Evolutionary conservation across 306 rosid species (phyloP), one percentile per base, ranked within the genome.

Genomic region (Trifolium subterraneum): DNA sequence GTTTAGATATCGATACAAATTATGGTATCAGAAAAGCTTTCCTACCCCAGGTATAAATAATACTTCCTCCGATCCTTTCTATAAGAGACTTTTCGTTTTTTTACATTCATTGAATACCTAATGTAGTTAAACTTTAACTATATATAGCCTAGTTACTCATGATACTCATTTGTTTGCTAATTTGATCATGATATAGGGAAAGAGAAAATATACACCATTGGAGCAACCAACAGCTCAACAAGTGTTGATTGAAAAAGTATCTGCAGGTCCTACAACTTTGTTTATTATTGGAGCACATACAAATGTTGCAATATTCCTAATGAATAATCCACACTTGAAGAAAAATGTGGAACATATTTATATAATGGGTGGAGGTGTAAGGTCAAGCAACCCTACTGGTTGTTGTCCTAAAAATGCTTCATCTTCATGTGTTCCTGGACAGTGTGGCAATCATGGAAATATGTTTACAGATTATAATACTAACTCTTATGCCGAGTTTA

Each of bases 351-450:
- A 90, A 77, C 99, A 88, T 79, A 85, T 94, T 29, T 94, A 86
- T 67, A 83, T 87, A 25, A 92, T 94, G 99, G 99, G 97, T 25
- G 99, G 99, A 0, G 96, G 95, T 59, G 92, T 94, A 68, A 87
- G 92, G 36, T 81, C 99, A 16, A 84, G 90, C 73, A 91, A 90
- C 64, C 97, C 97, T 8, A 89, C 93, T 10, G 93, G 94, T 45
- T 94, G 98, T 75, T 94, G 98, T 80, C 97, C 96, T 1, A 61
- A 82, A 78, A 91, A 88, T 64, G 72, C 85, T n/a, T 75, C 74
- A 27, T 72, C 89, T 16, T 73, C 96, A 15, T 94, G 95, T 52
- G 79, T 73, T 19, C 95, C 96, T 4, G 33, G 14, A 54, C 98
- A 94, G 79, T 94, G 98, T 64, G 95, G 97, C 69, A 88, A 88